These are phyloP conservation scores for Xylariaceae sp. DNA, from an alignment of 2,329 filamentous ascomycete genomes.

Conservation along the genomic window DNA sequence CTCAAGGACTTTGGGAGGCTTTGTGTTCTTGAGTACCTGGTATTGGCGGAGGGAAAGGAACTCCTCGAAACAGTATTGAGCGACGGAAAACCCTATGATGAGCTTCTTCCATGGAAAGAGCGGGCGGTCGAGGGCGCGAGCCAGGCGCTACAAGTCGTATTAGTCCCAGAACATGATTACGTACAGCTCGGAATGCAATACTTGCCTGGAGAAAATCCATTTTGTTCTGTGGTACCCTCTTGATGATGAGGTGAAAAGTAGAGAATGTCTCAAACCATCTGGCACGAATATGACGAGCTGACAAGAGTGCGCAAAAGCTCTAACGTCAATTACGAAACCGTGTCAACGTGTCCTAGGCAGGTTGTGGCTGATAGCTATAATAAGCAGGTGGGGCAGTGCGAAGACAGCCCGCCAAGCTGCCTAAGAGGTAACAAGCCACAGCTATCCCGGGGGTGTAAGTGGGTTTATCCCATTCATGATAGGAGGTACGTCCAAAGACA, in stretches of 20 bases:
- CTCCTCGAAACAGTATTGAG: slow-evolving; percentile 88
- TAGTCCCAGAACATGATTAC: slow-evolving; percentile 5
- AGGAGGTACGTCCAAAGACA: too few relatives aligned
- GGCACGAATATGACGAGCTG: slow-evolving; percentile 22
- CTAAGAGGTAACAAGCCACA: too few relatives aligned
- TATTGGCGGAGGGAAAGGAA: slow-evolving; percentile 92
- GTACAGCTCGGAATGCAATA: not conserved
- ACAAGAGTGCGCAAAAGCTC: slow-evolving; percentile 6
- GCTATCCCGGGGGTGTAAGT: too few relatives aligned
- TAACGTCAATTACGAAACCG: slow-evolving; percentile 31
- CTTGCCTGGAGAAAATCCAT: slow-evolving; percentile 47
- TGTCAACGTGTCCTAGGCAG: slow-evolving; percentile 27
- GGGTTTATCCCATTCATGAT: too few relatives aligned
- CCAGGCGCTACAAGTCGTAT: slow-evolving; percentile 64
- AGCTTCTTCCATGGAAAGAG: slow-evolving; percentile 97
- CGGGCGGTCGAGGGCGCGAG: slow-evolving; percentile 85
- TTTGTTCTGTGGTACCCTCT: slow-evolving; percentile 25
- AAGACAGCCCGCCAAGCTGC: too few relatives aligned
- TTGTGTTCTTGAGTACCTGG: slow-evolving; percentile 78
- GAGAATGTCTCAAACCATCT: slow-evolving; percentile 26
- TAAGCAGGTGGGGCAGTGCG: not conserved
- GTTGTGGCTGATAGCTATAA: slow-evolving; percentile 15
- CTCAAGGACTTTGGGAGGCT: slow-evolving; percentile 83
- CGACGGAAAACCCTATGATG: slow-evolving; percentile 91
- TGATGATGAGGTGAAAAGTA: slow-evolving; percentile 25